Evolutionary conservation across 768 basidiomycete genomes (phyloP).

Genomic region (Leucosporidium scottii): DNA sequence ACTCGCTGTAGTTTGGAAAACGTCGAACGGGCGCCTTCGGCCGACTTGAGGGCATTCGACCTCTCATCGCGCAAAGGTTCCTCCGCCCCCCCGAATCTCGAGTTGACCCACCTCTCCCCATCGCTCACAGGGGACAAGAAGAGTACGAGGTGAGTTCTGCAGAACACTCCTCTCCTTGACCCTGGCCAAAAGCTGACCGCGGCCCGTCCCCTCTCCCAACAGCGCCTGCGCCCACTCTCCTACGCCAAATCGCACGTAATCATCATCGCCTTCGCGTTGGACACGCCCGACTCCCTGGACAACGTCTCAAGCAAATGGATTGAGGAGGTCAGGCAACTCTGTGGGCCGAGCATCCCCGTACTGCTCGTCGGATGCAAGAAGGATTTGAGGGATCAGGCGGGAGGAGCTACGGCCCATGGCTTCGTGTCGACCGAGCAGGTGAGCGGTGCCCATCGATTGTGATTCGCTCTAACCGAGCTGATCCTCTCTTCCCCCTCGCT

Average conservation of each 20-base stretch:
- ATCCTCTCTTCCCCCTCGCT: not conserved
- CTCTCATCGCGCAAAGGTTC: too few species aligned
- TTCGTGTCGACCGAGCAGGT: conserved; percentile 44
- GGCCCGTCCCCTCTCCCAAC: conserved; percentile 1
- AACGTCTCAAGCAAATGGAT: conserved; percentile 99
- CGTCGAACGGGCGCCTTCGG: too few species aligned
- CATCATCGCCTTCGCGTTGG: conserved; percentile 91
- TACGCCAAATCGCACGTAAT: conserved; percentile 99
- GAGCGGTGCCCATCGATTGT: conserved; percentile 18
- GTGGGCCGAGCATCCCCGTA: conserved; percentile 84
- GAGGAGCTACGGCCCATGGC: conserved; percentile 36
- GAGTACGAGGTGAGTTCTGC: conserved; percentile 76
- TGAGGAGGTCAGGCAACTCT: conserved; percentile 94
- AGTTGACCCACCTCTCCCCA: not conserved
- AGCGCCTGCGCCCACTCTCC: conserved; percentile 91
- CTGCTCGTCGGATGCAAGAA: conserved; percentile 94
- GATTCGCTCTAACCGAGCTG: conserved; percentile 41
- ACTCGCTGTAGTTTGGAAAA: too few species aligned
- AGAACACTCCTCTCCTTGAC: too few species aligned
- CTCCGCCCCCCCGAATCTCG: too few species aligned
- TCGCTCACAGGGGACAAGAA: conserved; percentile 72
- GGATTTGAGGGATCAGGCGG: conserved; percentile 60
- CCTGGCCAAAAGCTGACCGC: not conserved
- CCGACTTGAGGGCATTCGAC: not conserved
- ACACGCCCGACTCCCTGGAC: conserved; percentile 81